Evolutionary conservation across 1,139 yeast species (phyloP).

Genomic region (Oligophagozyma castellii): DNA sequence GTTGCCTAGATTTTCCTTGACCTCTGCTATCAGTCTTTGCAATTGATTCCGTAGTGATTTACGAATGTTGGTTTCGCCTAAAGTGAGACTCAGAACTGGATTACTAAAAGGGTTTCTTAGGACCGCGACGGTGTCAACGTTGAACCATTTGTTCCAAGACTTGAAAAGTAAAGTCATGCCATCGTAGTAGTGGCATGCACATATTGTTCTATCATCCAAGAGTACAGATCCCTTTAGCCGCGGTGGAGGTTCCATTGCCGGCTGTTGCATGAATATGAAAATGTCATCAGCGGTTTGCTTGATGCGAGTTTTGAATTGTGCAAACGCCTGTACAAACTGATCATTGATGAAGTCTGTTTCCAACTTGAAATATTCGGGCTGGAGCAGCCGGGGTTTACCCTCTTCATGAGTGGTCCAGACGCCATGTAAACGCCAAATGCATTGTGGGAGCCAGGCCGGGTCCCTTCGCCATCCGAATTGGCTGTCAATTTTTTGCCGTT

Average conservation of each 20-base stretch:
- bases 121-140: slow-evolving; percentile 85
- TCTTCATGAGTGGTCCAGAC: slow-evolving; percentile 44
- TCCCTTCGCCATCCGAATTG: slow-evolving; percentile 61
- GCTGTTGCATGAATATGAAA: slow-evolving; percentile 65
- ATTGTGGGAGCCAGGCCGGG: slow-evolving; percentile 47
- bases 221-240: slow-evolving; percentile 38
- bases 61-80: slow-evolving; percentile 71
- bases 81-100: slow-evolving; percentile 63
- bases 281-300: slow-evolving; percentile 34
- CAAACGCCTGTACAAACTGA: slow-evolving; percentile 47
- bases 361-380: slow-evolving; percentile 35
- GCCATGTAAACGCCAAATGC: slow-evolving; percentile 68
- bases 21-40: slow-evolving; percentile 47
- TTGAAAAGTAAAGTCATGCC: slow-evolving; percentile 88
- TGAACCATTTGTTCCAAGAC: slow-evolving; percentile 61
- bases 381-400: slow-evolving; percentile 27
- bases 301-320: slow-evolving; percentile 33
- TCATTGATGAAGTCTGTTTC: slow-evolving; percentile 36
- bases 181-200: slow-evolving; percentile 84
- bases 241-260: slow-evolving; percentile 75
- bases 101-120: slow-evolving; percentile 62
- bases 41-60: slow-evolving; percentile 60
- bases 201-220: slow-evolving; percentile 52
- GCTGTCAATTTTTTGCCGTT: slow-evolving; percentile 34
- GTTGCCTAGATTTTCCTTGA: slow-evolving; percentile 41